phyloP scores from a whole-genome alignment of 2,329 filamentous ascomycete species.

The Plenodomus tracheiphilus region DNA sequence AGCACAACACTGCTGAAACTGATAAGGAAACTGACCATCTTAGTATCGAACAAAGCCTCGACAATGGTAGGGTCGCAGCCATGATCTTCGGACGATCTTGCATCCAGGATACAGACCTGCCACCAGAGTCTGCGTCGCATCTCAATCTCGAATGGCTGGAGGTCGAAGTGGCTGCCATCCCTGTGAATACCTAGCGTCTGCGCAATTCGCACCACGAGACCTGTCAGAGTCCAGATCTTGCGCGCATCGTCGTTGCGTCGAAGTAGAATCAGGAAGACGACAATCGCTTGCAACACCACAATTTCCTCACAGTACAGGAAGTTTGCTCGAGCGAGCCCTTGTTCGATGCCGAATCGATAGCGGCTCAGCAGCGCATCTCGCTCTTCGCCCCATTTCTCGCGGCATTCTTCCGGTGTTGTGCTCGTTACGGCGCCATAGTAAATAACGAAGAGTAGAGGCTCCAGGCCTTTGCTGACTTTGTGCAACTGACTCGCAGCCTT shows the following conservation, averaged over 20 bases:
- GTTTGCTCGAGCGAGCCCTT: slow-evolving; percentile 65
- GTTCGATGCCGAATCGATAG: slow-evolving; percentile 66
- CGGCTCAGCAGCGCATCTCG: slow-evolving; percentile 54
- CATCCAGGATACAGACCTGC: slow-evolving; percentile 62
- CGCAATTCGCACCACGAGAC: slow-evolving; percentile 61
- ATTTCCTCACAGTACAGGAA: slow-evolving; percentile 65
- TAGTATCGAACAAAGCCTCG: slow-evolving; percentile 63
- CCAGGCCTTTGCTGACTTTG: slow-evolving; percentile 60
- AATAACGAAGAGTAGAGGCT: slow-evolving; percentile 64
- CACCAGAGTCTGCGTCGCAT: slow-evolving; percentile 64
- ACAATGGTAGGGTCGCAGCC: slow-evolving; percentile 64
- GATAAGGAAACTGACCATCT: slow-evolving; percentile 40
- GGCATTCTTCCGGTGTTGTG: slow-evolving; percentile 53
- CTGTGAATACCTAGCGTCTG: slow-evolving; percentile 64
- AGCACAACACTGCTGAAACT: not conserved
- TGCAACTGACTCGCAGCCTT: slow-evolving; percentile 63
- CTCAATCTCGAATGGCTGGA: slow-evolving; percentile 64
- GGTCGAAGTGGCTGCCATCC: slow-evolving; percentile 58
- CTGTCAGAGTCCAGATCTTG: slow-evolving; percentile 62
- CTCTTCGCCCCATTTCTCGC: slow-evolving; percentile 55
- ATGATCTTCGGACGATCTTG: slow-evolving; percentile 64
- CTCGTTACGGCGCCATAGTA: slow-evolving; percentile 63
- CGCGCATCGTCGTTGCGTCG: slow-evolving; percentile 56
- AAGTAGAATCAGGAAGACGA: slow-evolving; percentile 63
- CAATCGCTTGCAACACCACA: slow-evolving; percentile 64